A percentile compares a stretch with the other conserved stretches of the same genome.
Conservation (phyloP, 371 early-diverging fungal species). For the Apophysomyces variabilis region DNA sequence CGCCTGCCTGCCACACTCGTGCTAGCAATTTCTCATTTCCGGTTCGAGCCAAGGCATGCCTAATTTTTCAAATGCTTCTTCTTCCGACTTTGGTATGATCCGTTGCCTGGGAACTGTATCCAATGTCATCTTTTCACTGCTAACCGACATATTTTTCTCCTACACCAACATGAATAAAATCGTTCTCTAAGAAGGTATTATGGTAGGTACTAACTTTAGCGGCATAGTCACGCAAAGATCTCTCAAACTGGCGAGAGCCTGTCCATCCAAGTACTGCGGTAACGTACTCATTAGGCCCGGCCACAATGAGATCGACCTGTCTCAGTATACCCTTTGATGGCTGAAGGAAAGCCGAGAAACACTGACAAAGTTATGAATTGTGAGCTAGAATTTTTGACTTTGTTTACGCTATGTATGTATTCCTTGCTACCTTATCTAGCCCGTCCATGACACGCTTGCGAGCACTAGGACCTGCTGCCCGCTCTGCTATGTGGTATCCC, state of each 20-base stretch:
- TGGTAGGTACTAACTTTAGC: conserved; percentile 27
- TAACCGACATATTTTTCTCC: conserved; percentile 36
- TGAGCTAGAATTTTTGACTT: not conserved
- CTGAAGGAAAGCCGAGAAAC: conserved; percentile 51
- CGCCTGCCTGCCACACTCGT: no score
- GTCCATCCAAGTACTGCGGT: conserved; percentile 59
- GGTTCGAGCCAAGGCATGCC: conserved; percentile 50
- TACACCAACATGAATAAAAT: not conserved
- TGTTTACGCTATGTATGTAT: not conserved
- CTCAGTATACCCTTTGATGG: conserved; percentile 46
- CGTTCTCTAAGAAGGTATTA: no score
- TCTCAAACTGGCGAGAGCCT: conserved; percentile 51
- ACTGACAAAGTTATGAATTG: conserved; percentile 18
- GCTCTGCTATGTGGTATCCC: not conserved
- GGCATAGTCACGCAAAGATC: conserved; percentile 41
- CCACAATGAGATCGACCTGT: conserved; percentile 57
- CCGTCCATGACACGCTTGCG: conserved; percentile 22
- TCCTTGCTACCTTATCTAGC: conserved; percentile 32
- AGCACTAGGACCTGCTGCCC: not conserved
- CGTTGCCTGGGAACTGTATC: conserved; percentile 20
- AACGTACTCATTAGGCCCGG: conserved; percentile 31
- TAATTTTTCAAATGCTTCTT: conserved; percentile 40
- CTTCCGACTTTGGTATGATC: conserved; percentile 32
- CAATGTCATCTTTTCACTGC: conserved; percentile 38
- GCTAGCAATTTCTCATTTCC: conserved; percentile 48